phyloP scores from a whole-genome alignment of 257 asterid species.

The Paraleonurus japonicus region DNA sequence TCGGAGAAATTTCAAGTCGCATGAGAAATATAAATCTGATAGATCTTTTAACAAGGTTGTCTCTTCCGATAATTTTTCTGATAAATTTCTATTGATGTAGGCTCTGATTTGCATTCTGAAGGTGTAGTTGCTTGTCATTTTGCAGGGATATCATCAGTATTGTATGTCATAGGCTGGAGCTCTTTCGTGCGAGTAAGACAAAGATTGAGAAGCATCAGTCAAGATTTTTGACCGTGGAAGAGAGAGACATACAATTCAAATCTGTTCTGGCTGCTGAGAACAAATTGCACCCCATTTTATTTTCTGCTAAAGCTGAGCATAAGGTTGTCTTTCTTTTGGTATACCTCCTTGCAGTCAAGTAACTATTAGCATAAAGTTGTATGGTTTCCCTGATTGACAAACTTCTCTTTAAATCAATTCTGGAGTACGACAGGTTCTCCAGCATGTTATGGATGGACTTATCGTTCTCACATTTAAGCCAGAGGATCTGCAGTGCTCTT shows the following conservation, averaged over 20 bases:
- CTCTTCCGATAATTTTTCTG: constrained; percentile 21
- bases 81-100: constrained; percentile 24
- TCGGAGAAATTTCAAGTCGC: constrained; percentile 86
- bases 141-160: constrained; percentile 76
- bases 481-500: constrained; percentile 81
- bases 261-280: constrained; percentile 73
- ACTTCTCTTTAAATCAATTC: constrained; percentile 25
- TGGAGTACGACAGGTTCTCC: constrained; percentile 78
- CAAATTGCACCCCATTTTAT: constrained; percentile 87
- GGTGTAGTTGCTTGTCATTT: constrained; percentile 30
- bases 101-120: constrained; percentile 21
- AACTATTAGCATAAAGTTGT: constrained; percentile 8
- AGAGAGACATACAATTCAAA: constrained; percentile 66
- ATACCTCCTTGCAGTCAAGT: constrained; percentile 18
- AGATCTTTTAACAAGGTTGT: constrained; percentile 85
- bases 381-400: constrained; percentile 21
- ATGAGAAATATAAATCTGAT: constrained; percentile 80
- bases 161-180: constrained; percentile 65
- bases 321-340: constrained; percentile 52
- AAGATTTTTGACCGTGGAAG: constrained; percentile 57
- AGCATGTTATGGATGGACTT: constrained; percentile 88
- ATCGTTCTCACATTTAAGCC: constrained; percentile 70
- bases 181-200: constrained; percentile 63
- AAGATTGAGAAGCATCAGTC: constrained; percentile 61
- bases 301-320: constrained; percentile 98